phyloP scores from a whole-genome alignment of 2,329 filamentous ascomycete genomes.

The Alternaria angustiovoidea region DNA sequence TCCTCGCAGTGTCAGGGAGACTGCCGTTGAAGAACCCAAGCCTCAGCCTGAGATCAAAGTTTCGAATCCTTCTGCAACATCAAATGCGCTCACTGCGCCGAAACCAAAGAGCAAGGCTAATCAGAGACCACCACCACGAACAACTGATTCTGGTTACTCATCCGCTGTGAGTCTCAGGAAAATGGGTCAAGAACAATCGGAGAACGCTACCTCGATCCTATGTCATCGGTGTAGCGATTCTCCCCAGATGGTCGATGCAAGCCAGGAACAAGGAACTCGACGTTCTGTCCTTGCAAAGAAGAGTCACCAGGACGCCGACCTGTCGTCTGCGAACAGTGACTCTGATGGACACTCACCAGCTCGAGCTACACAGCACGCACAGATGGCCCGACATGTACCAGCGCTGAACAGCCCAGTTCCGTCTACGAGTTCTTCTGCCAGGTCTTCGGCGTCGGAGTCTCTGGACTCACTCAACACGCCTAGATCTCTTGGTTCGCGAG shows the following conservation, averaged over 20 bases:
- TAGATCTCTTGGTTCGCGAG: constrained; percentile 30
- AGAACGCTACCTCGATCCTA: constrained; percentile 12
- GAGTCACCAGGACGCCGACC: neutral
- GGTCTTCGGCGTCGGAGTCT: constrained; percentile 17
- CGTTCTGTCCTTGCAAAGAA: neutral
- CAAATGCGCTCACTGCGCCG: constrained; percentile 2
- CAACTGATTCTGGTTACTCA: constrained; percentile 52
- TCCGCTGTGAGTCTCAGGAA: constrained; percentile 45
- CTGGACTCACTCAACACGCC: constrained; percentile 30
- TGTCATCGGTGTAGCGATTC: constrained; percentile 14
- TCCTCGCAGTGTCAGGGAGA: constrained; percentile 35
- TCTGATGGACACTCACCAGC: neutral
- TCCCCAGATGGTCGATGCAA: constrained; percentile 5
- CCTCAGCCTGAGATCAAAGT: constrained; percentile 9
- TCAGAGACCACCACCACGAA: constrained; percentile 37
- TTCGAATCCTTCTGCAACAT: constrained; percentile 18
- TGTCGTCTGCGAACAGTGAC: neutral
- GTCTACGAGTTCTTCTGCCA: constrained; percentile 15
- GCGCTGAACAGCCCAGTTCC: constrained; percentile 22
- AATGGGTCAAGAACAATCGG: constrained; percentile 16
- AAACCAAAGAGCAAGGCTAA: constrained; percentile 12
- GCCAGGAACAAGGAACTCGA: neutral
- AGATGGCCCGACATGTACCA: constrained; percentile 11
- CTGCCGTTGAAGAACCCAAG: constrained; percentile 26
- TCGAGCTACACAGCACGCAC: constrained; percentile 6